A percentile compares a stretch with the other conserved stretches of the same genome.
Conservation (phyloP, 305 asterid species). For the Euphrasia arctica region DNA sequence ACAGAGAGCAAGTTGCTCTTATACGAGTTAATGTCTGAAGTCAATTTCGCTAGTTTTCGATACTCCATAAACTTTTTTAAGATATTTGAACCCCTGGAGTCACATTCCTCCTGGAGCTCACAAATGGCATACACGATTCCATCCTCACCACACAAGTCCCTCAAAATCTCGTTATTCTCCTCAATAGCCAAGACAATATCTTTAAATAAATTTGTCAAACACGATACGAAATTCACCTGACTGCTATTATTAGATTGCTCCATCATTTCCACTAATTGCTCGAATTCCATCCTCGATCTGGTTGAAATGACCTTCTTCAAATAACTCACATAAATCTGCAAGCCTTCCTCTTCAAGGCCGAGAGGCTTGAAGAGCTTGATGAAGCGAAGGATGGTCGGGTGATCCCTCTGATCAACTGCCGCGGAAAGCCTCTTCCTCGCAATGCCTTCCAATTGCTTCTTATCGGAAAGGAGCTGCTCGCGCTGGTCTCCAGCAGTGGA, state of each 20-base stretch:
- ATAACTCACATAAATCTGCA: conserved; percentile 69
- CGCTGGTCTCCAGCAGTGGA: conserved; percentile 71
- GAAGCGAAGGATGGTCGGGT: conserved; percentile 68
- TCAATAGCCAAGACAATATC: conserved; percentile 89
- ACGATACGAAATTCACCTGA: conserved; percentile 58
- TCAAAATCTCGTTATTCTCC: conserved; percentile 71
- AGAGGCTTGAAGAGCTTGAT: conserved; percentile 73
- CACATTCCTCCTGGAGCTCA: conserved; percentile 95
- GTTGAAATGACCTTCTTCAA: conserved; percentile 67
- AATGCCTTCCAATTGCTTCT: conserved; percentile 78
- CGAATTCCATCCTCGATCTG: conserved; percentile 67
- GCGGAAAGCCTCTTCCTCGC: conserved; percentile 54
- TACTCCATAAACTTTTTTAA: conserved; percentile 78
- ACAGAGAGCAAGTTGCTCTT: conserved; percentile 71
- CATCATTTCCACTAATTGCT: conserved; percentile 62
- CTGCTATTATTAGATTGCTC: conserved; percentile 33
- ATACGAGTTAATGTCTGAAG: conserved; percentile 83
- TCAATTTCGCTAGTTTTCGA: conserved; percentile 56
- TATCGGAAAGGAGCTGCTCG: conserved; percentile 68
- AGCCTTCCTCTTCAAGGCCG: conserved; percentile 81
- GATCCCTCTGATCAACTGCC: conserved; percentile 84
- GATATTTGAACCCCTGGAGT: conserved; percentile 71
- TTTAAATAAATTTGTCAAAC: conserved; percentile 78
- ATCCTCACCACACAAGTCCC: conserved; percentile 83
- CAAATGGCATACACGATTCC: conserved; percentile 86